phyloP scores from a whole-genome alignment of 2,329 filamentous ascomycete species.

The Botrytis byssoidea region DNA sequence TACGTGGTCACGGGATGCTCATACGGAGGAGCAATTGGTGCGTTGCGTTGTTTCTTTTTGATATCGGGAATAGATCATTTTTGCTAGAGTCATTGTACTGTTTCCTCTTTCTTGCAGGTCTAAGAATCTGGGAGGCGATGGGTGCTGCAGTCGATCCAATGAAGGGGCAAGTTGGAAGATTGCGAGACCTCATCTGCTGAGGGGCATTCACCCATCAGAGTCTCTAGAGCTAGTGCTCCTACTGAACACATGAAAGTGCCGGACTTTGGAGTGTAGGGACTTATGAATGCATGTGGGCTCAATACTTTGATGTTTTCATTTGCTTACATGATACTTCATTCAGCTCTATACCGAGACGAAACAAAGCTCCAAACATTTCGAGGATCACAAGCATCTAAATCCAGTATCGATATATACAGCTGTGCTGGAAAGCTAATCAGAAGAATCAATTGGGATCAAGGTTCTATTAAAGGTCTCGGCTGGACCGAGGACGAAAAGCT shows the following conservation, averaged over 20 bases:
- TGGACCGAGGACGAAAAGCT: slow-evolving; percentile 97
- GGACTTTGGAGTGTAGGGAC: neutral
- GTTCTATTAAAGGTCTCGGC: slow-evolving; percentile 79
- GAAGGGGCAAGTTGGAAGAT: neutral
- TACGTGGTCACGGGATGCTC: slow-evolving; percentile 89
- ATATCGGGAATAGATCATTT: neutral
- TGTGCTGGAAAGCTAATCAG: slow-evolving; percentile 86
- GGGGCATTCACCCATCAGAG: neutral
- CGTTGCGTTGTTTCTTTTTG: slow-evolving; percentile 34
- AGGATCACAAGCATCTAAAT: slow-evolving; percentile 68
- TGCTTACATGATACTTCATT: slow-evolving; percentile 30
- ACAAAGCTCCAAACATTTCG: slow-evolving; percentile 78
- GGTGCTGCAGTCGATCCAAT: neutral
- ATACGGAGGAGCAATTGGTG: slow-evolving; percentile 91
- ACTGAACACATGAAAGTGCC: neutral
- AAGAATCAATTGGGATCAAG: slow-evolving; percentile 88
- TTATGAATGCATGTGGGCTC: neutral
- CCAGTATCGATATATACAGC: slow-evolving; percentile 91
- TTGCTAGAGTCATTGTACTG: neutral
- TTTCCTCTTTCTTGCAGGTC: too few species aligned
- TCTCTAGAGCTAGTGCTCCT: neutral
- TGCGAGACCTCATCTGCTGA: neutral
- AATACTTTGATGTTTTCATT: neutral
- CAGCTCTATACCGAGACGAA: slow-evolving; percentile 87
- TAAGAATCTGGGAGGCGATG: neutral